Evolutionary conservation across 805 yeast genomes (phyloP).

Genomic region (Cyberlindnera maritima): DNA sequence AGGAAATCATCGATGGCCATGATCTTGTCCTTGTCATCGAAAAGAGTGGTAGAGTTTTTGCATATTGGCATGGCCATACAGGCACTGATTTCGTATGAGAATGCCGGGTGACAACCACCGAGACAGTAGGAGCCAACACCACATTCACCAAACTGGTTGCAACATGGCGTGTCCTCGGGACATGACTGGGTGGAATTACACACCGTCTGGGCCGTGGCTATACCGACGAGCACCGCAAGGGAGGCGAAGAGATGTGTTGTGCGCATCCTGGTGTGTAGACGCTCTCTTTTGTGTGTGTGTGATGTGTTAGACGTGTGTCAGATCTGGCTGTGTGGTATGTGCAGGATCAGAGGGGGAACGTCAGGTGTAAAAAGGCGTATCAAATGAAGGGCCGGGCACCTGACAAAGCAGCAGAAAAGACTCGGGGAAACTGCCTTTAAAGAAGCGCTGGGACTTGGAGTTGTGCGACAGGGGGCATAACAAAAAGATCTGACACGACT

Average conservation of each 20-base stretch:
- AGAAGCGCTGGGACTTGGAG: too few relatives aligned
- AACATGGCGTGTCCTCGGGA: slow-evolving; percentile 82
- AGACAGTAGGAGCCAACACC: slow-evolving; percentile 78
- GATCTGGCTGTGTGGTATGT: not conserved
- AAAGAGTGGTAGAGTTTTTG: slow-evolving; percentile 42
- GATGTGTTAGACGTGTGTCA: not conserved
- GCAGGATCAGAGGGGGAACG: too few relatives aligned
- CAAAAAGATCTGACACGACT: not conserved
- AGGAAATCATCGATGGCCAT: slow-evolving; percentile 32
- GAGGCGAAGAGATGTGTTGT: slow-evolving; percentile 1
- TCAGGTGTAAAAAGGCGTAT: too few relatives aligned
- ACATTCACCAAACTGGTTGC: slow-evolving; percentile 77
- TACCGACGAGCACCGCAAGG: not conserved
- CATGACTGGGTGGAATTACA: slow-evolving; percentile 60
- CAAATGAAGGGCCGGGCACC: too few relatives aligned
- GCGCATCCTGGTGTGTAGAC: not conserved
- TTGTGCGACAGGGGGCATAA: too few relatives aligned
- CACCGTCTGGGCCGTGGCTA: slow-evolving; percentile 6
- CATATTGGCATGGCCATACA: slow-evolving; percentile 89
- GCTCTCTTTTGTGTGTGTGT: not conserved
- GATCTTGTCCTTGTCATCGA: slow-evolving; percentile 34
- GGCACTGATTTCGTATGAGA: slow-evolving; percentile 38
- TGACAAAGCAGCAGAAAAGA: too few relatives aligned
- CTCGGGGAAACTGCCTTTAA: too few relatives aligned
- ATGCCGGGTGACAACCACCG: slow-evolving; percentile 81